Evolutionary conservation across 2,329 filamentous ascomycete species (phyloP).

Genomic region (Ceratocystis lukuohia): DNA sequence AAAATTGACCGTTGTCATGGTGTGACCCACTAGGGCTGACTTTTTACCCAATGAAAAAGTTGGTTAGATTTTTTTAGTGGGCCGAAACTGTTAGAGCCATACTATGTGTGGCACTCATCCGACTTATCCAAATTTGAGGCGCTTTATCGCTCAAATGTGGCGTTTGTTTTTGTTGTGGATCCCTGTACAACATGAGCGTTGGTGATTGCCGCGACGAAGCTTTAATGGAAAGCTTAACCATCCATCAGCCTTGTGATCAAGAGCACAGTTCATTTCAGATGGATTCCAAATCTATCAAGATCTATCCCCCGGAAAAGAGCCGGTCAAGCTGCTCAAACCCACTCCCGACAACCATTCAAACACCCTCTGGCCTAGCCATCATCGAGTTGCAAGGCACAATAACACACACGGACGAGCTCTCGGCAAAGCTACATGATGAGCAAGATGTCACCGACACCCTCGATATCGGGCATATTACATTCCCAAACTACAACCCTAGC

Average conservation of each 20-base stretch:
- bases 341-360: constrained; percentile 72
- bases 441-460: constrained; percentile 26
- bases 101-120: constrained; percentile 12
- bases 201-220: neutral
- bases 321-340: constrained; percentile 31
- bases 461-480: constrained; percentile 58
- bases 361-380: constrained; percentile 76
- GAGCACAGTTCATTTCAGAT: neutral
- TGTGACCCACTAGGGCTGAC: constrained; percentile 19
- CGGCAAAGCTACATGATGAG: constrained; percentile 27
- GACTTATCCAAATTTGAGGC: too few species aligned
- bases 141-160: neutral
- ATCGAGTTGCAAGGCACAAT: constrained; percentile 88
- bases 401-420: constrained; percentile 42
- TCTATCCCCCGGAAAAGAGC: constrained; percentile 29
- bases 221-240: neutral
- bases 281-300: constrained; percentile 23
- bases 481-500: constrained; percentile 57
- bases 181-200: constrained; percentile 1
- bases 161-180: neutral
- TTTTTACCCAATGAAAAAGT: constrained; percentile 10
- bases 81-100: neutral
- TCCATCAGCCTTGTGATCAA: neutral
- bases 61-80: neutral
- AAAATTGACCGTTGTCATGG: constrained; percentile 6